Percentiles rank a stretch among this genome's conserved stretches.
Evolutionary conservation across 2,329 filamentous ascomycete genomes (phyloP).

Genomic region (Diaporthe sp.): DNA sequence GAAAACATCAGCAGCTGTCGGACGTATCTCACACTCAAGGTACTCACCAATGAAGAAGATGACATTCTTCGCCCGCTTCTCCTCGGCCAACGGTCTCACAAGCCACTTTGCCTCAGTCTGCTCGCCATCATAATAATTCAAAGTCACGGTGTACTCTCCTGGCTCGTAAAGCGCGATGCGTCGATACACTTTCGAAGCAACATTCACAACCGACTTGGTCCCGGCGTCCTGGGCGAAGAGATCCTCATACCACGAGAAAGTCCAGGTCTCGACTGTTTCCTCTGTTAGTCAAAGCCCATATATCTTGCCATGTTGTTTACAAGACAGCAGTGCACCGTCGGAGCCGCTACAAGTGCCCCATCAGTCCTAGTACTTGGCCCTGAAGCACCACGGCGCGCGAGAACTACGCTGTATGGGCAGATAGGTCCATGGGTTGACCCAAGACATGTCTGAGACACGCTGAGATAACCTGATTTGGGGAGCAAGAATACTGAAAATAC

Average conservation of each 20-base stretch:
- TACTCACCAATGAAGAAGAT: conserved; percentile 84
- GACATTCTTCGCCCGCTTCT: conserved; percentile 86
- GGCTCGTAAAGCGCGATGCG: conserved; percentile 83
- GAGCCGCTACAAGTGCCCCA: neutral
- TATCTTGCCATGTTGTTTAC: neutral
- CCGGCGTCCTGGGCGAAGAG: conserved; percentile 81
- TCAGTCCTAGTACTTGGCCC: neutral
- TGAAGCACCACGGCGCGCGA: neutral
- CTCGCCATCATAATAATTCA: conserved; percentile 81
- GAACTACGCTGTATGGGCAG: neutral
- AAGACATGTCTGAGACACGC: neutral
- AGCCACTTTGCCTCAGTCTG: conserved; percentile 82
- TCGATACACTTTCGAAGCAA: conserved; percentile 84
- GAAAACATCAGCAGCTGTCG: conserved; percentile 22
- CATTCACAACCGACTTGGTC: conserved; percentile 81
- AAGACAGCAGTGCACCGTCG: neutral
- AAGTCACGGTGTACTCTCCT: conserved; percentile 81
- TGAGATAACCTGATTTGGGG: neutral
- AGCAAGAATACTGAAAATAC: neutral
- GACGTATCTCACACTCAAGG: too few species aligned
- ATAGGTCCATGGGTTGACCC: neutral
- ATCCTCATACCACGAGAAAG: conserved; percentile 88
- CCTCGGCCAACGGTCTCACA: conserved; percentile 78
- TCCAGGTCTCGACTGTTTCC: conserved; percentile 78
- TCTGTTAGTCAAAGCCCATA: neutral